These are phyloP conservation scores for Calonectria henricotiae DNA, from an alignment of 2,329 filamentous ascomycete genomes.

Conservation along the genomic window DNA sequence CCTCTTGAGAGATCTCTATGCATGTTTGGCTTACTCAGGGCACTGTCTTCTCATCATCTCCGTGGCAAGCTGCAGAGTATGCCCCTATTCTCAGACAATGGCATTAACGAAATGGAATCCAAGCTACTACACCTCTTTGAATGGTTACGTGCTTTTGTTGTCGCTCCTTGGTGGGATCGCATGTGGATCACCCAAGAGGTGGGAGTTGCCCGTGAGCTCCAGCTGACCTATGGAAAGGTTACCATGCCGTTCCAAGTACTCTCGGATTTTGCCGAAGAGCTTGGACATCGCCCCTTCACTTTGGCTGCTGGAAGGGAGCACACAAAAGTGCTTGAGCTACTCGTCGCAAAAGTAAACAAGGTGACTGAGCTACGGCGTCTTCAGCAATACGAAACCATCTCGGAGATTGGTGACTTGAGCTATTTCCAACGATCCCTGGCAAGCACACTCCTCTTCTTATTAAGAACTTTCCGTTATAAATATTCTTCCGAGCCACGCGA, in stretches of 20 bases:
- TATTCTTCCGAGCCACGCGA: conserved; percentile 44
- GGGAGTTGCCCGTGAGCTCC: conserved; percentile 41
- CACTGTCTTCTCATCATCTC: conserved; percentile 28
- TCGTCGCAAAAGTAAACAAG: conserved; percentile 37
- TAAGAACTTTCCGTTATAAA: conserved; percentile 42
- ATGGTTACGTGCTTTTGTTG: conserved; percentile 42
- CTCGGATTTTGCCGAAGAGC: conserved; percentile 2
- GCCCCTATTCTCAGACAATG: conserved; percentile 26
- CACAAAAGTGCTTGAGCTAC: conserved; percentile 38
- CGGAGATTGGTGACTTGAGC: conserved; percentile 27
- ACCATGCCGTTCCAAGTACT: conserved; percentile 38
- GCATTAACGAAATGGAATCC: conserved; percentile 22
- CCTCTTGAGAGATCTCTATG: conserved; percentile 38
- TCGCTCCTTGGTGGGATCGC: conserved; percentile 48
- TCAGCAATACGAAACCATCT: conserved; percentile 31
- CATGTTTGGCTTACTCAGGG: conserved; percentile 37
- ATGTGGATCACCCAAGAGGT: conserved; percentile 48
- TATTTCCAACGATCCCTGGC: conserved; percentile 42
- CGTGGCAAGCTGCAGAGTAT: conserved; percentile 19
- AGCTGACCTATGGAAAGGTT: conserved; percentile 39
- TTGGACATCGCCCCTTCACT: background rate
- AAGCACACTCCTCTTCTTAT: conserved; percentile 43
- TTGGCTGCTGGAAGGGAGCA: conserved; percentile 24
- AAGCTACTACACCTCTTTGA: conserved; percentile 43
- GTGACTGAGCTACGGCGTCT: conserved; percentile 39